Conservation (phyloP, 2,329 filamentous ascomycete genomes). For the Trichoderma harzianum region DNA sequence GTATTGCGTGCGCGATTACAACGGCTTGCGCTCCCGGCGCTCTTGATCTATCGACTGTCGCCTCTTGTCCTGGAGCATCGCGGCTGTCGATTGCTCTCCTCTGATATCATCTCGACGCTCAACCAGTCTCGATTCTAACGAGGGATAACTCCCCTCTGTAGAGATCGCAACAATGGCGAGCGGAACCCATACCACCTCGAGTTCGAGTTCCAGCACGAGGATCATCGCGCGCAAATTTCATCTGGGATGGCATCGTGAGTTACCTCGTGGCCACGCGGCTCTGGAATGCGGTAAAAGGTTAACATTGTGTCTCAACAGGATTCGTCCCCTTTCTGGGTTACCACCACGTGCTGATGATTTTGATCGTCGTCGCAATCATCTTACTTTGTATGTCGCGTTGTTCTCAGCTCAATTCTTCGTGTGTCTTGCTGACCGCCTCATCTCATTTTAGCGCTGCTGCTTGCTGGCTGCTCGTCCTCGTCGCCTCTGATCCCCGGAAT, state of each 20-base stretch:
- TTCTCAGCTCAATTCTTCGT: neutral
- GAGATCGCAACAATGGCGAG: conserved; percentile 19
- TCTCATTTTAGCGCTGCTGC: conserved; percentile 65
- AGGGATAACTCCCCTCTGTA: conserved; percentile 13
- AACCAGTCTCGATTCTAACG: conserved; percentile 14
- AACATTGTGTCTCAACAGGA: conserved; percentile 38
- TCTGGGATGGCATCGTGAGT: conserved; percentile 50
- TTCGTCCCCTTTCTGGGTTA: conserved; percentile 68
- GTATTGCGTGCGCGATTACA: neutral
- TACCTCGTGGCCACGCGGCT: neutral
- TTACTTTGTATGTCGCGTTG: conserved; percentile 74
- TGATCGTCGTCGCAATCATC: conserved; percentile 92
- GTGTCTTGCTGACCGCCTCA: conserved; percentile 15
- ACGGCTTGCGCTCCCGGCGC: conserved; percentile 10
- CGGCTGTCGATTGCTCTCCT: neutral
- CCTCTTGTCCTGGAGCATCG: conserved; percentile 26
- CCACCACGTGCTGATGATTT: conserved; percentile 91
- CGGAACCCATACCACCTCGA: conserved; percentile 24
- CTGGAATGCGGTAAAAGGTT: conserved; percentile 23
- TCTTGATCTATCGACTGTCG: conserved; percentile 23
- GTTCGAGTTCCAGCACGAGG: conserved; percentile 18
- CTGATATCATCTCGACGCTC: neutral
- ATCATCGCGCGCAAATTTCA: conserved; percentile 38
- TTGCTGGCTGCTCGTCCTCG: conserved; percentile 95
- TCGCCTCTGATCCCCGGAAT: conserved; percentile 93